Percentiles rank a stretch among this genome's conserved stretches.
Evolutionary conservation across 176 grass and related monocot genomes (phyloP).

Genomic region (Metroxylon sagu): DNA sequence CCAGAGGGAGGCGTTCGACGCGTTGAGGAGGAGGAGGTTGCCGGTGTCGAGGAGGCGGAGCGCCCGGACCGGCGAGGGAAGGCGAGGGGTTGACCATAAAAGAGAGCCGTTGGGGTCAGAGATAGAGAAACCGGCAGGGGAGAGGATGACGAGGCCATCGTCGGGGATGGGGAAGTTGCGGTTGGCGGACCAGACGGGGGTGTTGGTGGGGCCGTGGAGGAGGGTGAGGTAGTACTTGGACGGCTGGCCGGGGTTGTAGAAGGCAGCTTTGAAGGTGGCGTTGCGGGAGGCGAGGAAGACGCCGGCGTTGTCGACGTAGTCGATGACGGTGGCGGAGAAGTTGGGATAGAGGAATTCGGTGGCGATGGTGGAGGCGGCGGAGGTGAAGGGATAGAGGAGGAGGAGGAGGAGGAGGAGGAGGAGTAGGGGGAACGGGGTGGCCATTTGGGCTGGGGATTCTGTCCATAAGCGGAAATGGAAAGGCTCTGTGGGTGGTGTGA

Average conservation of each 20-base stretch:
- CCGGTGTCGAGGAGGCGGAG: conserved; percentile 57
- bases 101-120: conserved; percentile 27
- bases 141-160: conserved; percentile 41
- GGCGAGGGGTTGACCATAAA: conserved; percentile 51
- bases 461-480: too few species aligned
- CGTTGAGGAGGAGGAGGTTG: conserved; percentile 59
- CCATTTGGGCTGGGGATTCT: conserved; percentile 28
- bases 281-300: conserved; percentile 50
- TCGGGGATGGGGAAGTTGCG: conserved; percentile 29
- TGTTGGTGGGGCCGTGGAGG: conserved; percentile 37
- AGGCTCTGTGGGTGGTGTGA: too few species aligned
- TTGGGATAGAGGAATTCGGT: conserved; percentile 35
- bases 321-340: conserved; percentile 36
- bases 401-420: conserved; percentile 17
- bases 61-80: conserved; percentile 21
- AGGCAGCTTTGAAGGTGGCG: conserved; percentile 32
- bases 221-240: conserved; percentile 53
- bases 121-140: conserved; percentile 33
- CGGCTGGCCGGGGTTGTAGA: conserved; percentile 42
- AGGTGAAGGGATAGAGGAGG: conserved; percentile 5
- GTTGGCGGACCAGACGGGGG: conserved; percentile 65
- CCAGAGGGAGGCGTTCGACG: conserved; percentile 59
- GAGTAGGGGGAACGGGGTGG: conserved; percentile 7
- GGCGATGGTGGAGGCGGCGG: conserved; percentile 20
- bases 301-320: conserved; percentile 36